Base-by-base conservation (phyloP, 2,329 filamentous ascomycete genomes). In the Neonectria neomacrospora region DNA sequence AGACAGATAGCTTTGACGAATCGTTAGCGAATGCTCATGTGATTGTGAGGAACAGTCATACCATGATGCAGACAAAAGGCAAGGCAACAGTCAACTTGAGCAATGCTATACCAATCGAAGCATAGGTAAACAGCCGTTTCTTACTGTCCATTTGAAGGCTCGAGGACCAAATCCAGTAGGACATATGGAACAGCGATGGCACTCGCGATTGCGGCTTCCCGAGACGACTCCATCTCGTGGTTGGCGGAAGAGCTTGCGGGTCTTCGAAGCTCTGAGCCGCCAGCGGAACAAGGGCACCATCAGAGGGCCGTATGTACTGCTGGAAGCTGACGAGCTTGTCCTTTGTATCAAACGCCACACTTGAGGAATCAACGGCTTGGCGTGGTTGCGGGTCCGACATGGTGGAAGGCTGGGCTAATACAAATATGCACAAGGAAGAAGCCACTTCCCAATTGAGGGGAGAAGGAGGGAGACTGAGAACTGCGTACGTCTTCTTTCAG, bases 111-210 rank as follows among this genome's bases (percentile, higher is more conserved):
- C 45, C 14, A 4, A 54, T 3, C 11, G 58, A 54, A 5, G 11
- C 10, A 1, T 28, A 23, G 26, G 47, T 58, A 14, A 32, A 32
- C 6, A 26, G 11, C 18, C 16, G 12, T 2, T 18, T 50, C 23
- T 6, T n/a, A 10, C 26, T 26, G 8, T 52, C 57, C 6, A 16
- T 12, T n/a, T 41, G 39, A n/a, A 57, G 39, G 3, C 54, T 52
- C 7, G 62, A 48, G 5, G 62, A 53, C 11, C 18, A 23, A 16
- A 64, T 54, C 62, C 62, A 64, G 54, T 54, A 61, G 22, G 47
- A 47, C 30, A 61, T 42, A 14, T 30, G 30, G 7, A 58, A 7
- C 5, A 61, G 11, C 10, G 62, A 39, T 5, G 37, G 45, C 26
- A 54, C 47, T 32, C 34, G 45, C 11, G 53, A 58, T 14, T n/a